Percentiles rank a stretch among this genome's conserved stretches.
Conservation (phyloP, 2,329 filamentous ascomycete genomes). For the Escovopsis weberi region DNA sequence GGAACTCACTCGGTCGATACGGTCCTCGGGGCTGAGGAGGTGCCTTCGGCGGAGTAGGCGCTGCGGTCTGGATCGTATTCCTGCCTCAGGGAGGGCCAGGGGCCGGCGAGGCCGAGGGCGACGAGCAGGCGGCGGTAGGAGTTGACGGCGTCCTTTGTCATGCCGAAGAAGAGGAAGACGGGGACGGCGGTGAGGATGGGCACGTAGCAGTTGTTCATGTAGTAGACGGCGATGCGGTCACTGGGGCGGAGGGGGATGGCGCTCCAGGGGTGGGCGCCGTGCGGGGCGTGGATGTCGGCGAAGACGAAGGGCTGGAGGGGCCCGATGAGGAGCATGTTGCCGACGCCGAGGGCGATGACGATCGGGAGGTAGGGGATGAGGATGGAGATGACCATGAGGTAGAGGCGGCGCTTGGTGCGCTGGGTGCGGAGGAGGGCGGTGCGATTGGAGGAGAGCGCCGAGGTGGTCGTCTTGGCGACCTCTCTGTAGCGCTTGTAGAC, state of each 20-base stretch:
- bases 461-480: slow-evolving; percentile 26
- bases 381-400: slow-evolving; percentile 39
- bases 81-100: slow-evolving; percentile 27
- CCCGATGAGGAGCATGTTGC: slow-evolving; percentile 23
- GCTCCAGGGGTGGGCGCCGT: slow-evolving; percentile 24
- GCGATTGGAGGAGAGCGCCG: slow-evolving; percentile 26
- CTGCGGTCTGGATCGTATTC: slow-evolving; percentile 24
- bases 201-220: slow-evolving; percentile 34
- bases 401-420: slow-evolving; percentile 36
- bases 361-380: slow-evolving; percentile 37
- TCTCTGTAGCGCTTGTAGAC: slow-evolving; percentile 33
- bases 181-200: slow-evolving; percentile 30
- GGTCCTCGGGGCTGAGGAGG: too few species aligned
- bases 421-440: slow-evolving; percentile 27
- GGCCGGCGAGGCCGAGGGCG: slow-evolving; percentile 24
- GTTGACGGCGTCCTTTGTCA: slow-evolving; percentile 37
- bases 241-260: slow-evolving; percentile 32
- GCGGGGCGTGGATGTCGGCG: slow-evolving; percentile 24
- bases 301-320: slow-evolving; percentile 25
- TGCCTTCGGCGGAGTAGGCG: too few species aligned
- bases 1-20: too few species aligned
- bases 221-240: slow-evolving; percentile 21
- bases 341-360: slow-evolving; percentile 23
- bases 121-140: slow-evolving; percentile 29
- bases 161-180: slow-evolving; percentile 41